Evolutionary conservation across 768 basidiomycete genomes (phyloP).

Genomic region (Tylopilus plumbeoviolaceoides): DNA sequence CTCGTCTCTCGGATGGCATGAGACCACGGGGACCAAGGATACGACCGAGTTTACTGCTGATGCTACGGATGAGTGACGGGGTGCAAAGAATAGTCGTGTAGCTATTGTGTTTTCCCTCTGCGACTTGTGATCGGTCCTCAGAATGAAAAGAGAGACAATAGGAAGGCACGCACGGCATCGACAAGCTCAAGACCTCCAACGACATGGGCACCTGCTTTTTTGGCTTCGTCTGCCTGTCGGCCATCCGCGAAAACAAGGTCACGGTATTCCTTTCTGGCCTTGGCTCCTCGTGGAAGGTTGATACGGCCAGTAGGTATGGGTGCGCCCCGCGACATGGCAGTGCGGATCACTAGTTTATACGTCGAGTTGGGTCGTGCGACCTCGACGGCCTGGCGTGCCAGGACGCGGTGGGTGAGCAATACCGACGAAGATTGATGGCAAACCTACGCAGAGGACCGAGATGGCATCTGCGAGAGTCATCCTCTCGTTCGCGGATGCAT

Average conservation of each 20-base stretch:
- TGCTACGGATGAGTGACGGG: constrained; percentile 68
- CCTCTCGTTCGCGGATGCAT: constrained; percentile 60
- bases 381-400: constrained; percentile 65
- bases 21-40: constrained; percentile 85
- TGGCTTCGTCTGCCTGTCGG: constrained; percentile 75
- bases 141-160: neutral
- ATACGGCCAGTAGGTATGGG: constrained; percentile 89
- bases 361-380: constrained; percentile 71
- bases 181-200: constrained; percentile 90
- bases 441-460: constrained; percentile 62
- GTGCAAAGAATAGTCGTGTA: constrained; percentile 80
- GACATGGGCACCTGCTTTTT: constrained; percentile 80
- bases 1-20: constrained; percentile 93
- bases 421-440: neutral
- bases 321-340: constrained; percentile 71
- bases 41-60: constrained; percentile 77
- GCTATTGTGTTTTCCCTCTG: constrained; percentile 64
- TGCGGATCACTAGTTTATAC: constrained; percentile 79
- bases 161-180: constrained; percentile 60
- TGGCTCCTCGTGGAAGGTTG: constrained; percentile 77
- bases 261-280: constrained; percentile 62
- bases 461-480: constrained; percentile 66
- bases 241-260: constrained; percentile 95
- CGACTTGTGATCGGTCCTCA: constrained; percentile 48
- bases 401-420: constrained; percentile 1